Evolutionary conservation across 2,329 filamentous ascomycete species (phyloP).

Genomic region (Coniochaeta pulveracea): DNA sequence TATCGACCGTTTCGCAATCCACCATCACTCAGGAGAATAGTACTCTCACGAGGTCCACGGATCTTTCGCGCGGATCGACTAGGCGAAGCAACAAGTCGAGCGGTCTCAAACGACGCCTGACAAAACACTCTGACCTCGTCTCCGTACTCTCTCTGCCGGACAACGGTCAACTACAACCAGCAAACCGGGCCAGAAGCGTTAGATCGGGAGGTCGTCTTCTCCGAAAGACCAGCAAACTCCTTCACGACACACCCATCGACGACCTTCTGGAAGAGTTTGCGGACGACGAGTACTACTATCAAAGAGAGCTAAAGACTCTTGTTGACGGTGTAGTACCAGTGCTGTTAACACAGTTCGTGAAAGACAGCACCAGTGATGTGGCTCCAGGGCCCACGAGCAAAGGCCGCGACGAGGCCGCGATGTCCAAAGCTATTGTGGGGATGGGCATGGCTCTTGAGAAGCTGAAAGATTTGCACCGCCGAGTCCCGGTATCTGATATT

Average conservation of each 20-base stretch:
- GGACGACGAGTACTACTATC: conserved; percentile 78
- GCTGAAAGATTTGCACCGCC: conserved; percentile 67
- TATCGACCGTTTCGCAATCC: conserved; percentile 35
- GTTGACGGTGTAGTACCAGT: conserved; percentile 95
- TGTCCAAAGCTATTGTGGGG: conserved; percentile 79
- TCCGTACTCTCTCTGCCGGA: conserved; percentile 75
- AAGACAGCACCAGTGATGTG: conserved; percentile 51
- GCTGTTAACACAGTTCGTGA: conserved; percentile 73
- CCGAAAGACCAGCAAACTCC: conserved; percentile 54
- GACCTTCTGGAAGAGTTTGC: conserved; percentile 73
- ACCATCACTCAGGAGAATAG: conserved; percentile 44
- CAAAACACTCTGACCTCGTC: conserved; percentile 87
- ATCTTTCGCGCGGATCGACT: conserved; percentile 30
- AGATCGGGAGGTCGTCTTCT: conserved; percentile 70
- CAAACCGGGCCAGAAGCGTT: conserved; percentile 55
- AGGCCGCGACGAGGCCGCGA: conserved; percentile 18
- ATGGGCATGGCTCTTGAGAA: conserved; percentile 90
- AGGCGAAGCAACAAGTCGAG: conserved; percentile 32
- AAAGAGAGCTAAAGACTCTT: conserved; percentile 80
- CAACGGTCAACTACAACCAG: conserved; percentile 30
- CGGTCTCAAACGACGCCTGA: conserved; percentile 62
- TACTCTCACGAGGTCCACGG: conserved; percentile 32
- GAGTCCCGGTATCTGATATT: conserved; percentile 63
- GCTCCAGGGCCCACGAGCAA: conserved; percentile 46
- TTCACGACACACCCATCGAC: conserved; percentile 56